These are phyloP conservation scores for Penicillium sclerotigenum DNA, from an alignment of 2,329 filamentous ascomycete species.

Conservation along the genomic window DNA sequence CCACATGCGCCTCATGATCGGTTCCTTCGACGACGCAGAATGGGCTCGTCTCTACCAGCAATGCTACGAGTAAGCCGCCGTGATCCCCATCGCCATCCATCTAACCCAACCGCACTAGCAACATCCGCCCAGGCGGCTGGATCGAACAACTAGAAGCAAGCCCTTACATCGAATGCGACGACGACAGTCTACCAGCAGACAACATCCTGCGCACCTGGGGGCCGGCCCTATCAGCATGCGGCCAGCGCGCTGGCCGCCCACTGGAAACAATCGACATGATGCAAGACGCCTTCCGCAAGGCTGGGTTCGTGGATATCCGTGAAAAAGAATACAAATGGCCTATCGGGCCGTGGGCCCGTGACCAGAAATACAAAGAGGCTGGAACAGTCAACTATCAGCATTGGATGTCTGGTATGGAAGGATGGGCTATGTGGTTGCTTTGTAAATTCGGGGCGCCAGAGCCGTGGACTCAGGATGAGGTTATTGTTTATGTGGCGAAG, in stretches of 20 bases:
- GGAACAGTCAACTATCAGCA: constrained; percentile 37
- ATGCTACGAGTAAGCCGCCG: constrained; percentile 16
- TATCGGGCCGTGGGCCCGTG: constrained; percentile 32
- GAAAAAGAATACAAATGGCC: constrained; percentile 30
- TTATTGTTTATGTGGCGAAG: constrained; percentile 21
- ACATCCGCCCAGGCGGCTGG: constrained; percentile 22
- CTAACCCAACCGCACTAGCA: constrained; percentile 4
- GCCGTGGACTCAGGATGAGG: constrained; percentile 18
- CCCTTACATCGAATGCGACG: constrained; percentile 18
- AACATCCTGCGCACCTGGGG: constrained; percentile 18
- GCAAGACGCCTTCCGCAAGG: constrained; percentile 19
- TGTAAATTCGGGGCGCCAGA: constrained; percentile 23
- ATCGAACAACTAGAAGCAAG: constrained; percentile 22
- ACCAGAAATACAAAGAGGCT: constrained; percentile 35
- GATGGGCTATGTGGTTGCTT: constrained; percentile 28
- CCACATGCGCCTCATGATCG: constrained; percentile 24
- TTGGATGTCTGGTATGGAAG: constrained; percentile 28
- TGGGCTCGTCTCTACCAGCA: constrained; percentile 19
- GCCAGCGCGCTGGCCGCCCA: constrained; percentile 21
- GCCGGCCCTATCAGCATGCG: constrained; percentile 16
- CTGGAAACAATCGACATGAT: constrained; percentile 25
- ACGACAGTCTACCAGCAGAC: constrained; percentile 15
- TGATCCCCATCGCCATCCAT: too few relatives aligned
- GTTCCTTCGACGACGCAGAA: constrained; percentile 13
- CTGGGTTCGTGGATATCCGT: constrained; percentile 34